Base-by-base conservation (phyloP, 257 asterid species). In the Avicennia marina region DNA sequence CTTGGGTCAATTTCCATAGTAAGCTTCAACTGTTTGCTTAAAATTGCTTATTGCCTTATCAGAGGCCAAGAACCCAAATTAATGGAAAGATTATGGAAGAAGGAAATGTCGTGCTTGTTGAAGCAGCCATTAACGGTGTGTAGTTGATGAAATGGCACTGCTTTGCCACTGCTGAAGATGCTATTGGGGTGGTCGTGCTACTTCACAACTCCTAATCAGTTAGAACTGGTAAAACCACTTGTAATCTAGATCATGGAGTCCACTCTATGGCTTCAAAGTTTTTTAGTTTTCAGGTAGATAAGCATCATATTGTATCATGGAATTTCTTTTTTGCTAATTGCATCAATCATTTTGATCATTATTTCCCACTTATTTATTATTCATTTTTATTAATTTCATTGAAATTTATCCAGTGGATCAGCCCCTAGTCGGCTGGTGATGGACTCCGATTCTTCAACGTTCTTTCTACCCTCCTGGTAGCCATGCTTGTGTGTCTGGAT, bases 21-120 rank as follows among this genome's bases (percentile, higher is more conserved):
- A n/a, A n/a, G n/a, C n/a, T n/a, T n/a, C n/a, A n/a, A n/a, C n/a
- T n/a, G n/a, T n/a, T n/a, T n/a, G n/a, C n/a, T n/a, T 64, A 66
- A 72, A 56, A 9, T 58, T 33, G 51, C 1, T 62, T 26, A 7
- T 13, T 60, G 15, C 6, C n/a, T 63, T 39, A 59, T 15, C 89
- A 93, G 96, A 82, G 97, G 75, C 83, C 85, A 16, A 81, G 99
- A 72, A 84, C 87, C 73, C 96, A 86, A 85, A 75, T 90, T 47
- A 89, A 86, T 11, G 99, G 99, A 11, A 93, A 89, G 94, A 84
- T 81, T 5, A 67, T 74, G 81, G 95, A 89, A 59, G 91, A 84
- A 53, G 95, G 94, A 36, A 89, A 72, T 17, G 72, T 83, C 2
- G 86, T 83, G 67, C 89, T 81, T 34, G 86, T 71, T 21, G 97